A percentile compares a stretch with the other conserved stretches of the same genome.
phyloP scores from a whole-genome alignment of 345 rosid genomes.

The Rubroshorea leprosula region DNA sequence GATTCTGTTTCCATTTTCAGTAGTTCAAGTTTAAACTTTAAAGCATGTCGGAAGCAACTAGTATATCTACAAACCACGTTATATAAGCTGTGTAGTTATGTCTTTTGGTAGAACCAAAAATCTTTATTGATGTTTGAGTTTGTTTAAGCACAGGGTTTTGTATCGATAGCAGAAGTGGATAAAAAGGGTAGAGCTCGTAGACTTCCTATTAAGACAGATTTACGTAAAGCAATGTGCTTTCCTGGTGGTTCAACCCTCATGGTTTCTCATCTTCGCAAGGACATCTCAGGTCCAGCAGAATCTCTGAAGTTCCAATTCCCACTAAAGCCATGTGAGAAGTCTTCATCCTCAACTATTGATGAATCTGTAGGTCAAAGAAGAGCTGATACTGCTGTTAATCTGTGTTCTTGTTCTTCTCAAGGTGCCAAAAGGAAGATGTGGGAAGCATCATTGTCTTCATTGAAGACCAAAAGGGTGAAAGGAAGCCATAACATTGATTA shows the following conservation, averaged over 20 bases:
- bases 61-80: slow-evolving; percentile 50
- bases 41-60: too few species aligned
- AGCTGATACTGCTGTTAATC: slow-evolving; percentile 29
- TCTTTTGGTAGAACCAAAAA: too few species aligned
- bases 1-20: too few species aligned
- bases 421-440: slow-evolving; percentile 51
- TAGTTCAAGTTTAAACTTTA: too few species aligned
- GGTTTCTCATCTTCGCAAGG: slow-evolving; percentile 58
- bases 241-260: slow-evolving; percentile 87
- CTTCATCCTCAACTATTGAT: slow-evolving; percentile 22
- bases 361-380: slow-evolving; percentile 17
- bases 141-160: slow-evolving; percentile 49
- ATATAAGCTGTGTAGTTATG: too few species aligned
- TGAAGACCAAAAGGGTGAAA: slow-evolving; percentile 69
- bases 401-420: slow-evolving; percentile 32
- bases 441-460: slow-evolving; percentile 69
- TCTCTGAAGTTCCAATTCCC: slow-evolving; percentile 25
- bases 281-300: slow-evolving; percentile 24
- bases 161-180: slow-evolving; percentile 60
- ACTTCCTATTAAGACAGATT: slow-evolving; percentile 56
- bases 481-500: slow-evolving; percentile 44
- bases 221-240: slow-evolving; percentile 70
- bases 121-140: slow-evolving; percentile 6
- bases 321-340: slow-evolving; percentile 23
- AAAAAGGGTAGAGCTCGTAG: slow-evolving; percentile 60